Evolutionary conservation across 2,329 filamentous ascomycete species (phyloP), one percentile per base, ranked within the genome.

Genomic region (Chaetomiaceae sp.): DNA sequence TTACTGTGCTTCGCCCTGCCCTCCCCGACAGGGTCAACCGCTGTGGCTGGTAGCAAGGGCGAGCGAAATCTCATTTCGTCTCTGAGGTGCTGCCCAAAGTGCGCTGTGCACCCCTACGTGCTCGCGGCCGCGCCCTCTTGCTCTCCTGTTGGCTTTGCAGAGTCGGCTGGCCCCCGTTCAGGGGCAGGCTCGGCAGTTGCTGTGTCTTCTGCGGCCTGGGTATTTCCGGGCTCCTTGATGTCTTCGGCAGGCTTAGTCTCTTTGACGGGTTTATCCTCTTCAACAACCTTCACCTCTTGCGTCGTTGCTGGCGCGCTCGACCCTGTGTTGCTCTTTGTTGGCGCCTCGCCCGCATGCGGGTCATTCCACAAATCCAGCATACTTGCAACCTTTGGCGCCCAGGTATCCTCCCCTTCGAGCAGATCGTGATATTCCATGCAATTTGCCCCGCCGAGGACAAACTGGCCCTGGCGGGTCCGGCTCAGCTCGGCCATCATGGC

Each of bases 401-500:
- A 97, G 8, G 86, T 79, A 1, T 81, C 76, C 64, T 95, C 88
- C 1, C 86, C 88, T 54, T 83, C 78, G 47, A 74, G 74, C 4
- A 96, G 68, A 53, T 95, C 88, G 10, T 79, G 72, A 61, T 86
- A 95, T 56, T 93, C 85, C 17, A 96, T 65, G 43, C 88, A 84
- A 60, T 87, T 90, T 4, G 71, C 67, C 27, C 78, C 73, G 1
- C 79, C 81, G 0, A 95, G 69, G 47, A 78, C 75, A 59, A 94
- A 97, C 51, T 88, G 79, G 15, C 81, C 86, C 67, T 98, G 93
- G 42, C 86, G 79, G 3, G 81, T 85, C 45, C 93, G 83, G 47
- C 85, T 77, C 17, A 98, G 78, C 57, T 86, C 82, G 18, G 86
- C 81, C 91, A 98, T 97, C 55, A 93, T 74, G 27, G 78, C 93